These are phyloP conservation scores for Wilcoxina mikolae DNA, from an alignment of 495 filamentous ascomycete species.

Conservation along the genomic window DNA sequence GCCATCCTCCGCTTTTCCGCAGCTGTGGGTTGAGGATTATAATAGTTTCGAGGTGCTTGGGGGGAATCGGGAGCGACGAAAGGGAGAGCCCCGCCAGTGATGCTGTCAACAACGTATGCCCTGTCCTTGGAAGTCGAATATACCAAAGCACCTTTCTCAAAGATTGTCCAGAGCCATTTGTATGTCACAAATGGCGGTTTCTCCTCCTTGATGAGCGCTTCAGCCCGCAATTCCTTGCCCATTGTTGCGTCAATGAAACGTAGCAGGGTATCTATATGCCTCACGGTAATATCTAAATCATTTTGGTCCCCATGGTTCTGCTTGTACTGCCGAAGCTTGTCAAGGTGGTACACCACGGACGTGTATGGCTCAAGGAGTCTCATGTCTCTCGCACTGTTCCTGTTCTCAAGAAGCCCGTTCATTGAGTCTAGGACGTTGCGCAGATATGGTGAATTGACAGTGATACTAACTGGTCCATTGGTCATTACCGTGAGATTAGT, in stretches of 20 bases:
- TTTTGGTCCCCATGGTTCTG: not conserved
- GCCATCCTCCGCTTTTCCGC: too few species aligned
- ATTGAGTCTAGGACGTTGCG: not conserved
- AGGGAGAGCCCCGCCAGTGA: conserved; percentile 1
- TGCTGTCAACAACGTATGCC: not conserved
- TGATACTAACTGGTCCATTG: not conserved
- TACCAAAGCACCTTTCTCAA: not conserved
- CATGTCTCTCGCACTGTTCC: not conserved
- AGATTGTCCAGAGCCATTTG: conserved; percentile 8
- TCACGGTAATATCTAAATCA: conserved; percentile 2
- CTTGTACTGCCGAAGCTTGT: not conserved
- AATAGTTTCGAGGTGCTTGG: too few species aligned
- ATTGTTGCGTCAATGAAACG: conserved; percentile 2
- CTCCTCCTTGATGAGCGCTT: not conserved
- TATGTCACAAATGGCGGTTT: conserved; percentile 1
- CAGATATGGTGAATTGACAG: not conserved
- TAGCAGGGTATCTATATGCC: conserved; percentile 2
- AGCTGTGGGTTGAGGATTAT: too few species aligned
- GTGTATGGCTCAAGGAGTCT: conserved; percentile 1
- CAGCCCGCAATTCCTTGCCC: conserved; percentile 1
- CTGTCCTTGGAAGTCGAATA: not conserved
- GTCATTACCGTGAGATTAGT: not conserved
- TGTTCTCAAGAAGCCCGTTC: not conserved
- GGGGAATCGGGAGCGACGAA: too few species aligned
- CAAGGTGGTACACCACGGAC: not conserved